Conservation (phyloP, 352 stramenopile species). For the Pythium monospermum region DNA sequence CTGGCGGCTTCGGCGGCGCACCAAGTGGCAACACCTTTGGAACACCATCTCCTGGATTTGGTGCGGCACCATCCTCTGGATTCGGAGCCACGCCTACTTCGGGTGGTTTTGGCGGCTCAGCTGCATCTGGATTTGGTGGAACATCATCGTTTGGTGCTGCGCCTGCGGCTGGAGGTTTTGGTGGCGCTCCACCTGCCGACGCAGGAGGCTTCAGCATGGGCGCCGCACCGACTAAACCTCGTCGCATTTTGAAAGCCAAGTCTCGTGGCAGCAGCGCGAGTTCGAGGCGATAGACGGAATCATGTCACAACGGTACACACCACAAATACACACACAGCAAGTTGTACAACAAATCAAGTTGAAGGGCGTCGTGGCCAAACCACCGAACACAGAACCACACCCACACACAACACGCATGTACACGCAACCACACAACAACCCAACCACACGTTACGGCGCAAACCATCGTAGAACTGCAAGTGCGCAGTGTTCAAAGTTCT, state of each 20-base stretch:
- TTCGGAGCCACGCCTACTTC: slow-evolving; percentile 19
- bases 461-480: too few relatives aligned
- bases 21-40: background rate
- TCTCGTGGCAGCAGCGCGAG: slow-evolving; percentile 29
- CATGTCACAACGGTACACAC: background rate
- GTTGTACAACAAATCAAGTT: slow-evolving; percentile 3
- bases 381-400: background rate
- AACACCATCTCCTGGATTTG: slow-evolving; percentile 3
- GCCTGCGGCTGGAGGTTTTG: slow-evolving; percentile 7
- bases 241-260: slow-evolving; percentile 66
- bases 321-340: slow-evolving; percentile 2
- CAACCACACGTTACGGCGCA: too few relatives aligned
- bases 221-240: too few relatives aligned
- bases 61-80: background rate
- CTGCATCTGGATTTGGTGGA: slow-evolving; percentile 21
- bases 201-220: slow-evolving; percentile 71
- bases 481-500: too few relatives aligned
- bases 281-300: slow-evolving; percentile 18
- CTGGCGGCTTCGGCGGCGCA: slow-evolving; percentile 21
- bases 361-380: too few relatives aligned
- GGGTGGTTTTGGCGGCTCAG: slow-evolving; percentile 11
- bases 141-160: slow-evolving; percentile 27
- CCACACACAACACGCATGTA: background rate
- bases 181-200: slow-evolving; percentile 10
- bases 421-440: too few relatives aligned